Evolutionary conservation across 2,329 filamentous ascomycete genomes (phyloP).

Genomic region (Arthroderma sp.): DNA sequence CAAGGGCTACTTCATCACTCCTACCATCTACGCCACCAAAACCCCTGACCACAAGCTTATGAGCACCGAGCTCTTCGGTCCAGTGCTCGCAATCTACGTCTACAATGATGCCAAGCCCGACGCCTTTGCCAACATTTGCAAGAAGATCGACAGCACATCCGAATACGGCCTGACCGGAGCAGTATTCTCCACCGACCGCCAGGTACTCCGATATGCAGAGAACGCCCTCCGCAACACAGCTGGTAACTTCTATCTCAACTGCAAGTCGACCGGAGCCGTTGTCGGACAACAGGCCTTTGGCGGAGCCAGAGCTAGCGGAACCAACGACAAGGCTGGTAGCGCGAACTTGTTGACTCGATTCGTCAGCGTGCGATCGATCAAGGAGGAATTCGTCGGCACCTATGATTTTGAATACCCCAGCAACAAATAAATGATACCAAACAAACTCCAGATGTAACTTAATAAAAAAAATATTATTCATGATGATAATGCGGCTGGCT

Average conservation of each 20-base stretch:
- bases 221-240: slow-evolving; percentile 25
- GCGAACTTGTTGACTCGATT: slow-evolving; percentile 51
- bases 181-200: slow-evolving; percentile 29
- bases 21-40: slow-evolving; percentile 65
- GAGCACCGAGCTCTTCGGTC: slow-evolving; percentile 69
- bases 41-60: slow-evolving; percentile 64
- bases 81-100: slow-evolving; percentile 59
- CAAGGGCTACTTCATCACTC: slow-evolving; percentile 71
- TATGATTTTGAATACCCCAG: slow-evolving; percentile 55
- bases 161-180: slow-evolving; percentile 32
- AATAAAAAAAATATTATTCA: too few relatives aligned
- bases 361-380: slow-evolving; percentile 53
- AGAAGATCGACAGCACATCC: slow-evolving; percentile 31
- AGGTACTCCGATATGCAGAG: slow-evolving; percentile 22
- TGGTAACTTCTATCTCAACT: slow-evolving; percentile 33
- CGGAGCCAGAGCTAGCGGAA: slow-evolving; percentile 53
- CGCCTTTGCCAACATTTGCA: slow-evolving; percentile 45
- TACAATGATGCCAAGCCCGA: slow-evolving; percentile 62
- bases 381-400: slow-evolving; percentile 60
- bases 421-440: slow-evolving; percentile 39
- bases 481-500: too few relatives aligned
- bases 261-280: slow-evolving; percentile 51
- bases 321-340: slow-evolving; percentile 62
- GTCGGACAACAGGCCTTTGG: slow-evolving; percentile 63
- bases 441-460: too few relatives aligned